These are phyloP conservation scores for Solanum neorickii DNA, from an alignment of 257 asterid genomes.

Conservation along the genomic window DNA sequence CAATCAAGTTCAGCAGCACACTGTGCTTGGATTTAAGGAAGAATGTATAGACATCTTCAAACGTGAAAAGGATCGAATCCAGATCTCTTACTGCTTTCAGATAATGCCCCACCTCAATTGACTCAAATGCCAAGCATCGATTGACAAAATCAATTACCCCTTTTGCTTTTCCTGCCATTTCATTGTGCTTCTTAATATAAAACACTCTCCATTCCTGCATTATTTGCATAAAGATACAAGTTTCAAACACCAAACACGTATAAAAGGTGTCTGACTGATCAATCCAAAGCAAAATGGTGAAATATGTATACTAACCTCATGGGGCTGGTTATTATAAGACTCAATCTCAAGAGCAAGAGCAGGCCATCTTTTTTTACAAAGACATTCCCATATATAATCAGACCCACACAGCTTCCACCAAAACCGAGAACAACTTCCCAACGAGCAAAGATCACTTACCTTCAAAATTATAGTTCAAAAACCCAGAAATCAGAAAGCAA, in stretches of 20 bases:
- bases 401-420: conserved; percentile 76
- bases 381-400: conserved; percentile 64
- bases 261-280: neutral
- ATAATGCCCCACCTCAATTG: conserved; percentile 66
- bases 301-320: conserved; percentile 6
- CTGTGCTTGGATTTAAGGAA: conserved; percentile 48
- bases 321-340: conserved; percentile 5
- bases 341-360: conserved; percentile 9
- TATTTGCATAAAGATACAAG: neutral
- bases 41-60: conserved; percentile 52
- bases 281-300: neutral
- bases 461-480: neutral
- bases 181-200: conserved; percentile 50
- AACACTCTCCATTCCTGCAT: conserved; percentile 60
- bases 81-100: conserved; percentile 49
- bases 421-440: conserved; percentile 82
- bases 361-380: conserved; percentile 68
- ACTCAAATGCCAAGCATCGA: conserved; percentile 43
- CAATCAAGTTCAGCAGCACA: conserved; percentile 67
- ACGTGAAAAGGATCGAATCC: conserved; percentile 43
- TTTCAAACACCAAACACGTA: neutral
- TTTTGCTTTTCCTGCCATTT: conserved; percentile 50
- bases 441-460: conserved; percentile 73
- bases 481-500: neutral
- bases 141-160: conserved; percentile 27